Evolutionary conservation across 2,329 filamentous ascomycete genomes (phyloP).

Genomic region (Aphanoascus verrucosus): DNA sequence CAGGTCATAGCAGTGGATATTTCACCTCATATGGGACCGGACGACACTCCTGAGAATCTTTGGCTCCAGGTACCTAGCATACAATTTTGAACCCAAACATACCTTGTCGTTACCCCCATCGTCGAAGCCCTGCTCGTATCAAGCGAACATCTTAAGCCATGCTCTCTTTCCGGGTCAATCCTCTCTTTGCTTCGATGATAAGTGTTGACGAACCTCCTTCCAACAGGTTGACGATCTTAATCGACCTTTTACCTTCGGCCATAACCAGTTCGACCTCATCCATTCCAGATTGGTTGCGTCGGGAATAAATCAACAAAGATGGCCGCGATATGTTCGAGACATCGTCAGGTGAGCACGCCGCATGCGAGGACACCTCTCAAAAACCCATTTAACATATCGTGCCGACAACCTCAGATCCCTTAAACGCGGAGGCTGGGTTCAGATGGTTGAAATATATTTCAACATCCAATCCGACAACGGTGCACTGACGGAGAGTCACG

Average conservation of each 20-base stretch:
- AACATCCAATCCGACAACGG: slow-evolving; percentile 81
- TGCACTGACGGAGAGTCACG: slow-evolving; percentile 56
- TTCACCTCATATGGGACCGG: slow-evolving; percentile 57
- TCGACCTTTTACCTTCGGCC: slow-evolving; percentile 54
- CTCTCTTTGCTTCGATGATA: background rate
- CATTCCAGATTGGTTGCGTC: slow-evolving; percentile 54
- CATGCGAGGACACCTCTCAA: background rate
- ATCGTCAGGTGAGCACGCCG: slow-evolving; percentile 45
- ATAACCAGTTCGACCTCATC: slow-evolving; percentile 68
- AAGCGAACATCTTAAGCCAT: background rate
- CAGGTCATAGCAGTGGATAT: slow-evolving; percentile 64
- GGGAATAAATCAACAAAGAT: slow-evolving; percentile 62
- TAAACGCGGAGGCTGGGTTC: slow-evolving; percentile 69
- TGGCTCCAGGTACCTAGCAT: slow-evolving; percentile 48
- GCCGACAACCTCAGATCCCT: slow-evolving; percentile 42
- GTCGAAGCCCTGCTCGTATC: background rate
- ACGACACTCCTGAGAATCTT: slow-evolving; percentile 54
- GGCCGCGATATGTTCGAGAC: slow-evolving; percentile 65
- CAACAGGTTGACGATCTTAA: slow-evolving; percentile 58
- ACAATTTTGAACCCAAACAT: background rate
- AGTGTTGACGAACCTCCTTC: background rate
- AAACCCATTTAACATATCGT: background rate
- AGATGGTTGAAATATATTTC: slow-evolving; percentile 79
- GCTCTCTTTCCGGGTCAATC: background rate
- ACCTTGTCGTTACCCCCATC: background rate